Evolutionary conservation across 179 eudicot genomes (phyloP).

Genomic region (Dionaea muscipula): DNA sequence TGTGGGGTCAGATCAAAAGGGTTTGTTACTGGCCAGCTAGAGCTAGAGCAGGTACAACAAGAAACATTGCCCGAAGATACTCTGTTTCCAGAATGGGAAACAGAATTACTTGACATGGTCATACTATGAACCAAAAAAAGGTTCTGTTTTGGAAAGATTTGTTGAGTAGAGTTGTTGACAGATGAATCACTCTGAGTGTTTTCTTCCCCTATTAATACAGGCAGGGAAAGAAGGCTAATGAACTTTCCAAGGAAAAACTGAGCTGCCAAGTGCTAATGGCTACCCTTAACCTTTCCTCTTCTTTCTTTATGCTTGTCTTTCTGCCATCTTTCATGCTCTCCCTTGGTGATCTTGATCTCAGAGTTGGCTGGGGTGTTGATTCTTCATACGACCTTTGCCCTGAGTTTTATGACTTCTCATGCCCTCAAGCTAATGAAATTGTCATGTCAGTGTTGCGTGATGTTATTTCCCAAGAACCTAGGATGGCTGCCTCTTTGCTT

Average conservation of each 20-base stretch:
- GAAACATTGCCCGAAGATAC: constrained; percentile 9
- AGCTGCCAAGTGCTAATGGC: constrained; percentile 16
- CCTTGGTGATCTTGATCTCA: constrained; percentile 36
- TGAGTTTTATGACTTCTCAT: constrained; percentile 47
- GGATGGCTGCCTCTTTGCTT: constrained; percentile 87
- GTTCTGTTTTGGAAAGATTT: constrained; percentile 27
- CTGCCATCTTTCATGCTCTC: constrained; percentile 19
- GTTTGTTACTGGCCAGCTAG: constrained; percentile 6
- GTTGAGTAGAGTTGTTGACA: constrained; percentile 41
- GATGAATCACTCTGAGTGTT: constrained; percentile 8
- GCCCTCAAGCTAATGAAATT: constrained; percentile 77
- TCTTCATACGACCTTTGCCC: constrained; percentile 31
- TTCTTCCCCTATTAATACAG: constrained; percentile 13
- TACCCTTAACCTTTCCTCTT: constrained; percentile 19
- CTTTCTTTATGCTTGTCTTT: constrained; percentile 15
- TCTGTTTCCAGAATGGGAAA: neutral
- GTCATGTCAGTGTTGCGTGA: constrained; percentile 50
- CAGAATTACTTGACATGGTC: constrained; percentile 28
- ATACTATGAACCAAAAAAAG: constrained; percentile 5
- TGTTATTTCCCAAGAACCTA: constrained; percentile 55
- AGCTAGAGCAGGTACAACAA: constrained; percentile 66
- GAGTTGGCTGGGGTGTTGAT: constrained; percentile 27
- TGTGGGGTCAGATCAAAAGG: neutral
- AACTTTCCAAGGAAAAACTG: neutral
- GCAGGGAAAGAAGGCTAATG: neutral